Percentiles rank a stretch among this genome's conserved stretches.
These are phyloP conservation scores for Tricholoma flavovirens DNA, from an alignment of 768 basidiomycete genomes.

Conservation along the genomic window DNA sequence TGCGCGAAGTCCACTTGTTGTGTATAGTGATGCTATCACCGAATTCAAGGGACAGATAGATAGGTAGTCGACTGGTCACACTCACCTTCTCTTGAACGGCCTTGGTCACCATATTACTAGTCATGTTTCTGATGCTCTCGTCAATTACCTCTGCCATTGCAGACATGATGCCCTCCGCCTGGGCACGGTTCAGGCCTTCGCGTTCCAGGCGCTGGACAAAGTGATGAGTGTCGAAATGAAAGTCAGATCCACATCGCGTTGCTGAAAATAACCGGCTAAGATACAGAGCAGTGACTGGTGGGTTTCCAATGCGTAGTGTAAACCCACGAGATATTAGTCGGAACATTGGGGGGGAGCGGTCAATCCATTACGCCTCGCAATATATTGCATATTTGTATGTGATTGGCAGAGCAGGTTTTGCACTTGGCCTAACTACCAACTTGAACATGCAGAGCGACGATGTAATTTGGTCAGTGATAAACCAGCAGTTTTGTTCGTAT, in stretches of 20 bases:
- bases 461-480: conserved; percentile 96
- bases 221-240: conserved; percentile 94
- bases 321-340: conserved; percentile 5
- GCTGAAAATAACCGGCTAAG: conserved; percentile 25
- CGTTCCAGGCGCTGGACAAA: conserved; percentile 88
- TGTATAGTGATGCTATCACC: conserved; percentile 75
- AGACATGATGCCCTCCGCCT: conserved; percentile 96
- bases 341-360: conserved; percentile 5
- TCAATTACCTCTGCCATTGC: conserved; percentile 97
- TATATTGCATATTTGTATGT: neutral
- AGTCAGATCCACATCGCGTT: conserved; percentile 32
- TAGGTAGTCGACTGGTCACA: neutral
- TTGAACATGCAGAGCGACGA: conserved; percentile 86
- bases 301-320: neutral
- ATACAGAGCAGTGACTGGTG: neutral
- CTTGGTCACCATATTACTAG: conserved; percentile 92
- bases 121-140: conserved; percentile 95
- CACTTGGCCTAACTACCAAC: too few relatives aligned
- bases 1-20: conserved; percentile 97
- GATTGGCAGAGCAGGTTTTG: neutral
- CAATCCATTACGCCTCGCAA: neutral
- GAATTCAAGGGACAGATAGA: neutral
- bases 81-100: conserved; percentile 93
- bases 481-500: conserved; percentile 95
- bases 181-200: conserved; percentile 83